Evolutionary conservation across 352 stramenopile species (phyloP), one percentile per base, ranked within the genome.

Genomic region (Thraustochytrium sp.): DNA sequence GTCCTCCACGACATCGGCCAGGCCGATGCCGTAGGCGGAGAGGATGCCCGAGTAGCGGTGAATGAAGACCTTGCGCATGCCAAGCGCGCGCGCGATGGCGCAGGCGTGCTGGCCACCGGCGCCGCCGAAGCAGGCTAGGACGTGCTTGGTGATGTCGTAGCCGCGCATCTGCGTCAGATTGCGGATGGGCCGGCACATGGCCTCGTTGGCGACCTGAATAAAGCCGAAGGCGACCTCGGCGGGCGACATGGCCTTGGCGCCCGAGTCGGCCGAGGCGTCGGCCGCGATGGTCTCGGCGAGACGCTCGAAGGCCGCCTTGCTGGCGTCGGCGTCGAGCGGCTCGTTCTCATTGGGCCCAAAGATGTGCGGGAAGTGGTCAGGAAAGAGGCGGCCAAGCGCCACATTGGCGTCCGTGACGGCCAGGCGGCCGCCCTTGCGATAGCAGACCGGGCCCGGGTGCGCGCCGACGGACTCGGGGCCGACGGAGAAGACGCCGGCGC

Each of bases 381-480:
- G 96, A 23, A 99, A 86, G 63, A 99, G 94, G n/a, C 96, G 90
- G 51, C 97, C 97, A 34, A 98, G 96, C 13, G 99, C 93, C 2
- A 99, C 89, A 87, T 99, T 99, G 4, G 96, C 96, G 87, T 99
- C 97, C 0, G 96, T 99, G 8, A 99, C 95, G 83, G 95, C 96
- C 18, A 99, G 85, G 82, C 94, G 91, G 2, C 96, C 97, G 44
- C 82, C 86, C 87, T 99, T 99, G 65, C 96, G 93, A 88, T 99
- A 99, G 77, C 85, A 88, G 18, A 96, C 92, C 0, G 93, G 93
- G 1, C 97, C 97, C 2, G 96, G 96, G 87, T 99, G 95, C 0
- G 96, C 96, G 34, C 97, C 95, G 2, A 97, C 94, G 4, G 90
- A 97, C 88, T 99, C 96, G 0, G 97, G 97, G 21, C 97, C 97